A percentile compares a stretch with the other conserved stretches of the same genome.
Evolutionary conservation across 306 rosid species (phyloP).

Genomic region (Vicia villosa): DNA sequence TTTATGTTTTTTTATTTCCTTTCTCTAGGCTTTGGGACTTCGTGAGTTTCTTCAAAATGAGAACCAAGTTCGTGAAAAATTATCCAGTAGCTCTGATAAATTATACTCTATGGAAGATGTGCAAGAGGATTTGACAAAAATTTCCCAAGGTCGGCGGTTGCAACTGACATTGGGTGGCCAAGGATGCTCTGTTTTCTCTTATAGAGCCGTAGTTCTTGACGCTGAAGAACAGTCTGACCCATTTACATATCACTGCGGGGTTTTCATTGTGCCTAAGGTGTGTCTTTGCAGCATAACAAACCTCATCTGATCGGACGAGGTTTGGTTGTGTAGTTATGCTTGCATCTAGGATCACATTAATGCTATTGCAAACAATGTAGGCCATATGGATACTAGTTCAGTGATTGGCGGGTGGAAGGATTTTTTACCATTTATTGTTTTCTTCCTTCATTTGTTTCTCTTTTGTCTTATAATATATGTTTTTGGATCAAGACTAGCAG

Average conservation of each 20-base stretch:
- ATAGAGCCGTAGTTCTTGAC: slow-evolving; percentile 80
- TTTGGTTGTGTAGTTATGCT: background rate
- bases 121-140: slow-evolving; percentile 66
- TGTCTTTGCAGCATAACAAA: slow-evolving; percentile 27
- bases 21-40: slow-evolving; percentile 68
- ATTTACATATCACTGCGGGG: slow-evolving; percentile 78
- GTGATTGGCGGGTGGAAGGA: background rate
- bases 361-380: background rate
- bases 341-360: slow-evolving; percentile 5
- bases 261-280: slow-evolving; percentile 96
- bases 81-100: slow-evolving; percentile 62
- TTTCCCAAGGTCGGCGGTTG: slow-evolving; percentile 74
- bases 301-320: background rate
- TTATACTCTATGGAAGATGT: slow-evolving; percentile 74
- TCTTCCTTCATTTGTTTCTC: slow-evolving; percentile 10
- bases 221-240: slow-evolving; percentile 68
- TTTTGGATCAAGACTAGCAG: slow-evolving; percentile 10
- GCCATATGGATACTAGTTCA: background rate
- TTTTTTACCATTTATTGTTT: slow-evolving; percentile 5
- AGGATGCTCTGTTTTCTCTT: slow-evolving; percentile 69
- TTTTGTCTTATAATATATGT: background rate
- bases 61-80: slow-evolving; percentile 68
- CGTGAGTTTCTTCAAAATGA: slow-evolving; percentile 71
- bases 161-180: slow-evolving; percentile 73
- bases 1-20: slow-evolving; percentile 10